Evolutionary conservation across 768 basidiomycete species (phyloP).

Genomic region (Amanita exitialis): DNA sequence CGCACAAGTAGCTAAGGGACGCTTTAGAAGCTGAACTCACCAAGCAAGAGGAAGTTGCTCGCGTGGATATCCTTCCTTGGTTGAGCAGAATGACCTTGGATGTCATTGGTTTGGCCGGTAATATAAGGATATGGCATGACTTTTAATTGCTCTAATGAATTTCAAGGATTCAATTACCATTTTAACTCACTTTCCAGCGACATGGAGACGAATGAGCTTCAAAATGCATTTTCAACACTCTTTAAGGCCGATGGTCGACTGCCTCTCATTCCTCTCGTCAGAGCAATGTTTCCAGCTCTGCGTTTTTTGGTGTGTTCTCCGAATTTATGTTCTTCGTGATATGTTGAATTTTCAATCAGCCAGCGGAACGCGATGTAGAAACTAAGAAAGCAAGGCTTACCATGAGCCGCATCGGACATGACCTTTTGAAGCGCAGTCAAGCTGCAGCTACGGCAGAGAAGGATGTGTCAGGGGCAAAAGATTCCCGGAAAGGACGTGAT

Average conservation of each 20-base stretch:
- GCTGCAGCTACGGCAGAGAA: slow-evolving; percentile 16
- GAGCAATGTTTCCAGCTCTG: slow-evolving; percentile 24
- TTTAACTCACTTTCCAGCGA: slow-evolving; percentile 20
- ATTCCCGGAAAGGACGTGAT: slow-evolving; percentile 33
- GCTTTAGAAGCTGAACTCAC: slow-evolving; percentile 28
- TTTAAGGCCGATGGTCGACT: slow-evolving; percentile 33
- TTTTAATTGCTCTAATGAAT: not conserved
- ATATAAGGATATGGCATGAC: slow-evolving; percentile 16
- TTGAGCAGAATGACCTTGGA: slow-evolving; percentile 64
- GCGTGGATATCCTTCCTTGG: slow-evolving; percentile 55
- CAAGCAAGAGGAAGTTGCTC: slow-evolving; percentile 16
- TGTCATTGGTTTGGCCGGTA: slow-evolving; percentile 63
- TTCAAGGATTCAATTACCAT: slow-evolving; percentile 20
- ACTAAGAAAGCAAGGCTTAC: slow-evolving; percentile 23
- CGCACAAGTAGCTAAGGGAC: slow-evolving; percentile 36
- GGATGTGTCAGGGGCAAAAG: slow-evolving; percentile 20
- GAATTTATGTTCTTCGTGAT: not conserved
- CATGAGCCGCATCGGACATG: slow-evolving; percentile 39
- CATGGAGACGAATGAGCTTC: slow-evolving; percentile 36
- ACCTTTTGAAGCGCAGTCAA: slow-evolving; percentile 43
- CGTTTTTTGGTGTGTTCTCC: slow-evolving; percentile 25
- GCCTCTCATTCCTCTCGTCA: slow-evolving; percentile 21
- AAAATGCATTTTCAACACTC: slow-evolving; percentile 39
- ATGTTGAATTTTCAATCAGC: slow-evolving; percentile 15
- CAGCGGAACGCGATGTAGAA: slow-evolving; percentile 18